Conservation (phyloP, 1,284 basidiomycete genomes). For the Vanrija sp. region DNA sequence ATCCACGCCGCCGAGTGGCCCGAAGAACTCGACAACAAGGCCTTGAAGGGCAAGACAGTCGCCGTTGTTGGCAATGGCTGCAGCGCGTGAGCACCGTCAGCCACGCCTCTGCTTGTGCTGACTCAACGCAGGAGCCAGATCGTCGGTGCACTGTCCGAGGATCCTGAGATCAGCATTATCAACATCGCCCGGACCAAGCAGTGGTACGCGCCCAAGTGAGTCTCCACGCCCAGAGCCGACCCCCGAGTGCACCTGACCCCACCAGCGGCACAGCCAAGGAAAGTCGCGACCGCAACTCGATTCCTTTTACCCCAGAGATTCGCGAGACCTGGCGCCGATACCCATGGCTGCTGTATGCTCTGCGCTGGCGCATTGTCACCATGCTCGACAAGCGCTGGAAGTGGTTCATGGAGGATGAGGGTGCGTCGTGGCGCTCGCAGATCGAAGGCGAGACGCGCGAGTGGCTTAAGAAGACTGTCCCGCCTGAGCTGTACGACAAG, state of each 20-base stretch:
- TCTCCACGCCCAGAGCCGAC: background rate
- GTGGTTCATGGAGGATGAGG: background rate
- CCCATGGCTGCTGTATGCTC: background rate
- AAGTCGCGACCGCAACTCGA: constrained; percentile 1
- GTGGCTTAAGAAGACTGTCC: background rate
- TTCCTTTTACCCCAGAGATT: background rate
- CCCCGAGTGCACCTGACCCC: background rate
- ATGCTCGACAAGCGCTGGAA: background rate
- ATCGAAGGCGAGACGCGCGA: background rate
- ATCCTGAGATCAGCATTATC: constrained; percentile 22
- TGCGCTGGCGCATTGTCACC: background rate
- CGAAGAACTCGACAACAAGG: background rate
- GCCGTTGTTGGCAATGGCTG: constrained; percentile 5
- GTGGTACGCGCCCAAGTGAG: constrained; percentile 17
- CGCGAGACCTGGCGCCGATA: background rate
- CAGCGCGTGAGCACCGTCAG: constrained; percentile 13
- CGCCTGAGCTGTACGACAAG: constrained; percentile 1
- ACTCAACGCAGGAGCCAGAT: constrained; percentile 13
- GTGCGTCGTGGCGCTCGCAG: no score
- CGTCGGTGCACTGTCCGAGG: constrained; percentile 20
- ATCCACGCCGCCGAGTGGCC: constrained; percentile 16
- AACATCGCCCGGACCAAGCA: constrained; percentile 21
- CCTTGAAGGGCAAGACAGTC: constrained; percentile 1
- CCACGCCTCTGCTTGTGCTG: no score
- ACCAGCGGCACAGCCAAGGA: background rate